Conservation (phyloP, 2,329 filamentous ascomycete species). For the Colletotrichum sidae region DNA sequence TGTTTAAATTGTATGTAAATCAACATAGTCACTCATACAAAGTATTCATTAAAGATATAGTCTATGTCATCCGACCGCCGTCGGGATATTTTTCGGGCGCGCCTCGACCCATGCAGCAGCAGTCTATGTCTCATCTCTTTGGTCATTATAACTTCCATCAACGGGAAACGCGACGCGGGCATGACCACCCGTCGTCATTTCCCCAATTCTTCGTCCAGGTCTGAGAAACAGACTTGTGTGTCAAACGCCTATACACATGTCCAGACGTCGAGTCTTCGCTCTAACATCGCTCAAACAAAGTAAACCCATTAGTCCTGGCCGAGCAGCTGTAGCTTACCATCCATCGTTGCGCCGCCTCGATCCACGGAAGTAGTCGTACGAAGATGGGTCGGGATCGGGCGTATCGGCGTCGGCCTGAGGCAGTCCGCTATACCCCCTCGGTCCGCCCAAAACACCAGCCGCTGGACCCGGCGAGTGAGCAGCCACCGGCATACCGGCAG, state of each 20-base stretch:
- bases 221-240: too few relatives aligned
- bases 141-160: conserved; percentile 30
- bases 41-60: conserved; percentile 32
- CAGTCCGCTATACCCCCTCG: conserved; percentile 69
- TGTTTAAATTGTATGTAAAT: background rate
- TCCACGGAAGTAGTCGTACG: conserved; percentile 69
- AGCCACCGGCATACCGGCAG: conserved; percentile 62
- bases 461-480: conserved; percentile 55
- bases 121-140: conserved; percentile 37
- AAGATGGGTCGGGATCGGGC: conserved; percentile 55
- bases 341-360: conserved; percentile 50
- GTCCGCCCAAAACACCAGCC: conserved; percentile 65
- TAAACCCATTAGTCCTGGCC: conserved; percentile 15
- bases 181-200: background rate
- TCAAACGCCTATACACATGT: background rate
- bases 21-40: background rate
- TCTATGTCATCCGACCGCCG: conserved; percentile 9
- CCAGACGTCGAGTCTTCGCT: conserved; percentile 21
- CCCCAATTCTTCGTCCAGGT: background rate
- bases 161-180: background rate
- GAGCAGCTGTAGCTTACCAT: conserved; percentile 44
- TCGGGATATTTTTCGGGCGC: background rate
- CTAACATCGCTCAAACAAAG: conserved; percentile 28
- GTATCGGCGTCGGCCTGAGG: conserved; percentile 62
- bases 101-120: conserved; percentile 21